Evolutionary conservation across 495 filamentous ascomycete species (phyloP), one percentile per base, ranked within the genome.

Genomic region (Halenospora varia): DNA sequence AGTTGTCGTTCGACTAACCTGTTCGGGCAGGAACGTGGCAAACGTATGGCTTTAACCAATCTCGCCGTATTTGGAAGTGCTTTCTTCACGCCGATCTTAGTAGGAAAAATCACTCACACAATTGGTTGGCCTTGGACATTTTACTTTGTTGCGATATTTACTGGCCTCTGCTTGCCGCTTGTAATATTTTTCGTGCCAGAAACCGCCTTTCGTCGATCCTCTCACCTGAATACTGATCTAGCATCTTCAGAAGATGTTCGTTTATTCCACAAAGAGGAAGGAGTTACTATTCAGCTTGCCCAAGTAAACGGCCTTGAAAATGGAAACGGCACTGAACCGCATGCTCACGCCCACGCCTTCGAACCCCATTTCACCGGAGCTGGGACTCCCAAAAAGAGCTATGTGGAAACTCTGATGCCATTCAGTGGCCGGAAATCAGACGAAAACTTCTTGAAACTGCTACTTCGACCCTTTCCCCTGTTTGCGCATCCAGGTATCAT

Each of bases 31-130:
- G 76, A 93, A 77, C 79, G 90, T 26, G 92, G 92, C 22, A 89
- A 85, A 66, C 82, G 92, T 47, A 97, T 97, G 92, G 92, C 92
- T 10, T 74, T 95, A 25, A 86, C 87, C 10, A 97, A 96, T 68
- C 81, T 97, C 49, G 84, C 92, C 2, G 77, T 96, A 10, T 97
- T 95, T 67, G 92, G 92, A 0, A 90, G 91, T 4, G 90, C 92
- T 2, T 96, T 97, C 65, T 87, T 96, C 67, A 96, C 92, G 0
- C 92, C 91, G 0, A 89, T 96, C 24, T 70, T 93, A 10, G 90
- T 92, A 10, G 92, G 92, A 26, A 92, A 88, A 66, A 92, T 96
- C 57, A 92, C 91, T 19, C 72, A 79, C 45, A 75, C 77, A 0
- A 78, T 97, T 13, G 80, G 82, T 23, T 97, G 90, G 90, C 68